Evolutionary conservation across 192 early-diverging fungal species (phyloP).

Genomic region (Geranomyces michiganensis): DNA sequence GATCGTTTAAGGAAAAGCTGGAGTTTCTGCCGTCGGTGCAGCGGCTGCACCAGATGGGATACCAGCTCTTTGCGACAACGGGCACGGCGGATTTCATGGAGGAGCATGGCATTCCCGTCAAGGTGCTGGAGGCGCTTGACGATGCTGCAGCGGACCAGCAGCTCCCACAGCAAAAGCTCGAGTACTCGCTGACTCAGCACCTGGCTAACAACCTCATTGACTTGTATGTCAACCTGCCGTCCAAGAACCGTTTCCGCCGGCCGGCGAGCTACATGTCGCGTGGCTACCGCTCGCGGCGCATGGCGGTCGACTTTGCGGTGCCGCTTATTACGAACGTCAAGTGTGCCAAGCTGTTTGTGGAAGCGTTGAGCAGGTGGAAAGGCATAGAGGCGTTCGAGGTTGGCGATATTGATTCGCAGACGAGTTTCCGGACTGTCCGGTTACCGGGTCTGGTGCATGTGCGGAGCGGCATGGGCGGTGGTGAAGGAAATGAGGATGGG

Average conservation of each 20-base stretch:
- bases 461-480: slow-evolving; percentile 62
- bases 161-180: slow-evolving; percentile 63
- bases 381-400: slow-evolving; percentile 72
- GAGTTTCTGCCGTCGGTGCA: slow-evolving; percentile 92
- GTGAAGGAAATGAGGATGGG: slow-evolving; percentile 13
- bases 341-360: slow-evolving; percentile 97
- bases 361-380: slow-evolving; percentile 78
- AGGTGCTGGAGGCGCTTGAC: slow-evolving; percentile 85
- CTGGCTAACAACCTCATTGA: slow-evolving; percentile 96
- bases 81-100: slow-evolving; percentile 97
- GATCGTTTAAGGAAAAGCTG: slow-evolving; percentile 97
- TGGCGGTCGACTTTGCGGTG: slow-evolving; percentile 97
- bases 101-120: slow-evolving; percentile 90
- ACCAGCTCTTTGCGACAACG: slow-evolving; percentile 90
- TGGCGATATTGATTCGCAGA: slow-evolving; percentile 85
- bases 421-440: slow-evolving; percentile 78
- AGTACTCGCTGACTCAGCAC: slow-evolving; percentile 93
- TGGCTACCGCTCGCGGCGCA: slow-evolving; percentile 92
- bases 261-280: slow-evolving; percentile 93
- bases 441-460: slow-evolving; percentile 91
- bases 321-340: slow-evolving; percentile 99
- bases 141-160: slow-evolving; percentile 52
- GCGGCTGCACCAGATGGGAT: slow-evolving; percentile 82
- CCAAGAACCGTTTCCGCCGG: slow-evolving; percentile 94
- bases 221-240: slow-evolving; percentile 98